Conservation (phyloP, 2,329 filamentous ascomycete genomes). For the Chaetomium sp. region DNA sequence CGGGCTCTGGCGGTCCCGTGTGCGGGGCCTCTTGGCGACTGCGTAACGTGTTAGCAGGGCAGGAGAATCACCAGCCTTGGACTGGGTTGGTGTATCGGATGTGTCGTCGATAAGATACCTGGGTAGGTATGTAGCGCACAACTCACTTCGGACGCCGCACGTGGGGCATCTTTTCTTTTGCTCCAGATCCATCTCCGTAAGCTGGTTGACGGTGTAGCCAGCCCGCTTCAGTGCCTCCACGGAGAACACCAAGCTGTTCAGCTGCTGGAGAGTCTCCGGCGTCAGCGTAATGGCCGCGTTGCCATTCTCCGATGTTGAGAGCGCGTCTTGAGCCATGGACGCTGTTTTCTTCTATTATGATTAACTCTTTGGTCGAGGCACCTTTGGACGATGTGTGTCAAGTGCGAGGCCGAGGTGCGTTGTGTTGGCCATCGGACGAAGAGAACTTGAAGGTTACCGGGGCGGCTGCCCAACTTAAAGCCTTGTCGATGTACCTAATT, state of each 20-base stretch:
- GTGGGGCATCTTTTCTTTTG: background rate
- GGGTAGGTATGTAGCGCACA: background rate
- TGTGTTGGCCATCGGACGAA: no score
- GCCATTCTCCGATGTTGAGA: background rate
- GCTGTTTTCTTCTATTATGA: no score
- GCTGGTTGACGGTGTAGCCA: background rate
- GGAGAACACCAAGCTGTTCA: background rate
- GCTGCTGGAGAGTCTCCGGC: background rate
- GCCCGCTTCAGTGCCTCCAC: background rate
- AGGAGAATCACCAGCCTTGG: no score
- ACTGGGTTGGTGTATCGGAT: no score
- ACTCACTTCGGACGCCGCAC: conserved; percentile 1
- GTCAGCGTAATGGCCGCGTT: background rate
- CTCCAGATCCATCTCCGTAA: background rate
- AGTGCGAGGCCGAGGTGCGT: background rate
- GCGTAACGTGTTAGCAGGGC: background rate
- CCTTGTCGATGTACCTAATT: no score
- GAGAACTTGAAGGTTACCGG: no score
- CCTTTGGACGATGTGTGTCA: background rate
- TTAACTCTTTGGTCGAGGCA: background rate
- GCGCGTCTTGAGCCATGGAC: background rate
- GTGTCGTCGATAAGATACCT: background rate
- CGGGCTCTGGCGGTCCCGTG: background rate
- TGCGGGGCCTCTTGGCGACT: background rate
- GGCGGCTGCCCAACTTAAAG: no score